Percentiles rank a stretch among this genome's conserved stretches.
These are phyloP conservation scores for Ammopiptanthus mongolicus DNA, from an alignment of 306 rosid species.

Conservation along the genomic window DNA sequence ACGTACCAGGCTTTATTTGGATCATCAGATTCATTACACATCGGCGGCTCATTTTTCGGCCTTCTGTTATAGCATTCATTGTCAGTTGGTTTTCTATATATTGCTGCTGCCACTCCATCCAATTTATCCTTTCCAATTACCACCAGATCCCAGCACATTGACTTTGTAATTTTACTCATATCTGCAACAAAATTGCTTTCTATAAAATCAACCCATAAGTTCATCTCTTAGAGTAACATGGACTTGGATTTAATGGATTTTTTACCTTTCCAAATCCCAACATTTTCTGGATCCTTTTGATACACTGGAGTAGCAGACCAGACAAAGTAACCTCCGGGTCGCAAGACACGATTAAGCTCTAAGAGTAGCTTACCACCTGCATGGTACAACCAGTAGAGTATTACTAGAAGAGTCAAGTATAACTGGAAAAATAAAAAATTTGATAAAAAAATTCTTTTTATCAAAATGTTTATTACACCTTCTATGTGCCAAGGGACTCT, in stretches of 20 bases:
- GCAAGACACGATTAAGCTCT: slow-evolving; percentile 77
- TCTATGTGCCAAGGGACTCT: slow-evolving; percentile 96
- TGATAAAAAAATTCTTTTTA: neutral
- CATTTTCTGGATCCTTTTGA: slow-evolving; percentile 65
- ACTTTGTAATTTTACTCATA: slow-evolving; percentile 60
- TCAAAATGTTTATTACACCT: slow-evolving; percentile 35
- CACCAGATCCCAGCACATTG: slow-evolving; percentile 86
- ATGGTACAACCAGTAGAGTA: slow-evolving; percentile 10
- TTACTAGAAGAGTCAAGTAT: slow-evolving; percentile 6
- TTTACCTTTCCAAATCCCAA: slow-evolving; percentile 77
- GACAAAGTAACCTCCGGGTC: slow-evolving; percentile 92
- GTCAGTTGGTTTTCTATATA: slow-evolving; percentile 75
- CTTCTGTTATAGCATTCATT: slow-evolving; percentile 64
- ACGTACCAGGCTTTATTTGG: slow-evolving; percentile 71
- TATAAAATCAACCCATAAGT: neutral
- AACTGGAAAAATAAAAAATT: neutral
- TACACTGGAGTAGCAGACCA: slow-evolving; percentile 97
- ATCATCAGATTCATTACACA: slow-evolving; percentile 66
- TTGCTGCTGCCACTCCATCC: slow-evolving; percentile 70
- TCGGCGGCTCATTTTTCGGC: slow-evolving; percentile 54
- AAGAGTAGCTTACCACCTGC: slow-evolving; percentile 80
- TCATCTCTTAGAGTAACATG: neutral
- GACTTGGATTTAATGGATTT: neutral
- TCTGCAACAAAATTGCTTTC: slow-evolving; percentile 40
- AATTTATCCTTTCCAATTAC: slow-evolving; percentile 53